Conservation (phyloP, 1,284 basidiomycete genomes). For the Phylloboletellus chloephorus region DNA sequence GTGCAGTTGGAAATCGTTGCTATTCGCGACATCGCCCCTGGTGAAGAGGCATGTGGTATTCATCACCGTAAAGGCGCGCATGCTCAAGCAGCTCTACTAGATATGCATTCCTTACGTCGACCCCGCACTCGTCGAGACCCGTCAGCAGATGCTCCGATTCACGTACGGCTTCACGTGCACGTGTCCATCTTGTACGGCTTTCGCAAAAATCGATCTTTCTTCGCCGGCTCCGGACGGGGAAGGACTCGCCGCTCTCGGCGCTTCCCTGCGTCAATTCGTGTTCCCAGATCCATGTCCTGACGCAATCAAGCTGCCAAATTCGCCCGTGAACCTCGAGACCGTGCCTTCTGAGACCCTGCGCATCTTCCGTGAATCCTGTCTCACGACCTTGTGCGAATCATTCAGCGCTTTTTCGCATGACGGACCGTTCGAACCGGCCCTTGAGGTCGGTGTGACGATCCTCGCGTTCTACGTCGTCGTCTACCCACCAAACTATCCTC, state of each 20-base stretch:
- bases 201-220: slow-evolving; percentile 36
- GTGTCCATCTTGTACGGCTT: slow-evolving; percentile 48
- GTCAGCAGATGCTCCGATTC: slow-evolving; percentile 50
- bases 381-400: slow-evolving; percentile 51
- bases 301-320: slow-evolving; percentile 14
- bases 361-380: slow-evolving; percentile 53
- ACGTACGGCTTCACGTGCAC: slow-evolving; percentile 66
- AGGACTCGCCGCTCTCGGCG: slow-evolving; percentile 30
- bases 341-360: slow-evolving; percentile 39
- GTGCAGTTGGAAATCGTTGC: slow-evolving; percentile 59
- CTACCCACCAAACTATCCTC: slow-evolving; percentile 70
- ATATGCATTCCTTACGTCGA: slow-evolving; percentile 70
- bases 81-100: slow-evolving; percentile 32
- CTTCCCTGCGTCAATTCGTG: slow-evolving; percentile 37
- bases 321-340: slow-evolving; percentile 26
- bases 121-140: slow-evolving; percentile 59
- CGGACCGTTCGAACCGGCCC: slow-evolving; percentile 46
- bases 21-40: slow-evolving; percentile 47
- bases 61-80: neutral
- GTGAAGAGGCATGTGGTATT: slow-evolving; percentile 53
- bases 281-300: slow-evolving; percentile 24
- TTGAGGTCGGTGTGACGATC: slow-evolving; percentile 51
- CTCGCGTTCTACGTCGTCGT: slow-evolving; percentile 60
- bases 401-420: slow-evolving; percentile 68
- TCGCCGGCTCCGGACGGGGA: slow-evolving; percentile 8